Evolutionary conservation across 163 green algal genomes (phyloP).

Genomic region (Scenedesmus sp.): DNA sequence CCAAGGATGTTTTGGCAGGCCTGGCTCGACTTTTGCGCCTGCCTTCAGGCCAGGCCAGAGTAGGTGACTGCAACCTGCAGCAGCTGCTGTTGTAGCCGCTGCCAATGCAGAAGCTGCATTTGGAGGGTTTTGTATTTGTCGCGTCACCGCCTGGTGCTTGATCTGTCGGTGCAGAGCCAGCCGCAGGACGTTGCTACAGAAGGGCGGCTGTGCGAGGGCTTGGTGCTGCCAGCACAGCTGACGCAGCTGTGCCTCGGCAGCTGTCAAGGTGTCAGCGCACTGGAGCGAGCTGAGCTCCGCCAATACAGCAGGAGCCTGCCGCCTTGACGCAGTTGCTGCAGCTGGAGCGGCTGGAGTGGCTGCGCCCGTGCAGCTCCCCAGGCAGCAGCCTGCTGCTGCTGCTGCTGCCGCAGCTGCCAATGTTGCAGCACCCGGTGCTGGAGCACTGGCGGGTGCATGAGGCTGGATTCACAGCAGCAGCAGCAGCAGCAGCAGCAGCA

Average conservation of each 20-base stretch:
- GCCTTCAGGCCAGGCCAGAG: neutral
- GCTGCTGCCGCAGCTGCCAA: neutral
- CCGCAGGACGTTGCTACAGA: neutral
- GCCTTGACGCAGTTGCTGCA: neutral
- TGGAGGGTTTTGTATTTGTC: neutral
- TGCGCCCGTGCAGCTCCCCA: neutral
- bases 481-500: neutral
- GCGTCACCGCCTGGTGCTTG: neutral
- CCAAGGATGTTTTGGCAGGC: neutral
- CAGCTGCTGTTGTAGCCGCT: neutral
- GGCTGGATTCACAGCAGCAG: neutral
- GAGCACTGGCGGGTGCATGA: neutral
- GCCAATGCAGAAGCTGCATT: neutral
- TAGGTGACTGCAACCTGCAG: neutral
- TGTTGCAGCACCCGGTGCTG: neutral
- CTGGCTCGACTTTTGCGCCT: neutral
- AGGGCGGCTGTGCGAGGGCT: neutral
- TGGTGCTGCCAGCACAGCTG: neutral
- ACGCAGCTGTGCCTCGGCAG: neutral
- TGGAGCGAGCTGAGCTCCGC: neutral
- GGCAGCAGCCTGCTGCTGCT: neutral
- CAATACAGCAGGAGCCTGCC: neutral
- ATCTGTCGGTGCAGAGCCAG: neutral
- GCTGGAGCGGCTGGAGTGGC: neutral
- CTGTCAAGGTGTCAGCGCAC: neutral